Base-by-base conservation (phyloP, 768 basidiomycete species). In the Boletus barrowsii region DNA sequence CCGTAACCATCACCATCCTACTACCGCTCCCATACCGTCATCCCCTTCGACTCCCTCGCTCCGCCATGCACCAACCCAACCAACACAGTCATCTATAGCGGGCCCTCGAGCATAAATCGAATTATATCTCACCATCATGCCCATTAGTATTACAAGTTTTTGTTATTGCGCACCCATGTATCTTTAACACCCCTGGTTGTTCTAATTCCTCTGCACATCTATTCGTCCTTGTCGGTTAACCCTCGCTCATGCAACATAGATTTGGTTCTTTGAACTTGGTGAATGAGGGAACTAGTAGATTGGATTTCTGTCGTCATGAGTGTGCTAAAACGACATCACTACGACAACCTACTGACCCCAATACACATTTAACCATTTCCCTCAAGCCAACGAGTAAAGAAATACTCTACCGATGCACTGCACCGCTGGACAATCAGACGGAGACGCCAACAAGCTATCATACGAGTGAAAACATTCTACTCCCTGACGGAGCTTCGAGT, bases 401-500 rank as follows among this genome's bases (percentile, higher is more conserved):
- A 60, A 55, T 41, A 22, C 30, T 46, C 46, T 45, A 32, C 42
- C 48, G 49, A 60, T 58, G 57, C 51, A 37, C 61, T 51, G 62
- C 62, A 66, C 49, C 45, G 55, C 54, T 29, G 29, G 29, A 29
- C 29, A 29, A 10, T 35, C 33, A 35, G 33, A 13, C 14, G 10
- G 33, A 35, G 14, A 39, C n/a, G 37, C 55, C 35, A 17, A 47
- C 53, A 55, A 58, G 54, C 52, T 51, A 62, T 61, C 56, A 44
- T 59, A 58, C 56, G 51, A 56, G 56, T 48, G 51, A 62, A 54
- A 54, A 45, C 26, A 24, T 53, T 62, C 49, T 48, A 65, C 56
- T 59, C 62, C 83, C 81, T 82, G 60, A 83, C 80, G 14, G 81
- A 81, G 49, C 81, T 80, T 39, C 74, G 76, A 33, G 77, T 78